Evolutionary conservation across 1,284 basidiomycete species (phyloP), one percentile per base, ranked within the genome.

Genomic region (Naganishia liquefaciens): DNA sequence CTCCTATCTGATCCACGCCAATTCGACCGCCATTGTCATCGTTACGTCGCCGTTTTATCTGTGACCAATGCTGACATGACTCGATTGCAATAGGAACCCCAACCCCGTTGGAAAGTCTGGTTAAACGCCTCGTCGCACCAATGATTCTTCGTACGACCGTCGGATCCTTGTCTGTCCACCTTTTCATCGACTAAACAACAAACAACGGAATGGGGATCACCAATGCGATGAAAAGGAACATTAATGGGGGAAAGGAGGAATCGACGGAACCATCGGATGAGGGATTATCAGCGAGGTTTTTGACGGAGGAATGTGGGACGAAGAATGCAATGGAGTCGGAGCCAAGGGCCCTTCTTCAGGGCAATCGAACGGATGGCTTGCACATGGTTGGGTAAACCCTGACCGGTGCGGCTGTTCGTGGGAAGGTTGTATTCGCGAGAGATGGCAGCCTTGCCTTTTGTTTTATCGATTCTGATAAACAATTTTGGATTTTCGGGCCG

Each of bases 21-120:
- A 25, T 21, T 37, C 5, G 25, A 7, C 46, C 23, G 10, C 42
- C 23, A 23, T 57, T 58, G 43, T 30, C 19, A 3, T 37, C 33
- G 33, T 25, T 2, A 50, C 28, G 27, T 43, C 47, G 43, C 30
- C 19, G 19, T 27, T 33, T 51, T 13, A 5, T 7, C 23, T 39
- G 39, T 28, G 47, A 23, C 17, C 43, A 25, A 11, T 46, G 43
- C 54, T 63, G 62, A 63, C 27, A 33, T 25, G 39, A 30, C 15
- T 60, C 43, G 4, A 10, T 17, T n/a, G 11, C 17, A 66, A 62
- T 50, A 68, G 67, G 67, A 68, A 68, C 67, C 67, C 64, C 46
- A 62, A 65, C 49, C 67, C 67, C 53, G 63, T 62, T 47, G 67
- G 67, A 64, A 68, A 68, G 67, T 67, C 66, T 46, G 66, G 66